Percentiles rank a stretch among this genome's conserved stretches.
Conservation (phyloP, 2,329 filamentous ascomycete genomes). For the Colletotrichum agaves region DNA sequence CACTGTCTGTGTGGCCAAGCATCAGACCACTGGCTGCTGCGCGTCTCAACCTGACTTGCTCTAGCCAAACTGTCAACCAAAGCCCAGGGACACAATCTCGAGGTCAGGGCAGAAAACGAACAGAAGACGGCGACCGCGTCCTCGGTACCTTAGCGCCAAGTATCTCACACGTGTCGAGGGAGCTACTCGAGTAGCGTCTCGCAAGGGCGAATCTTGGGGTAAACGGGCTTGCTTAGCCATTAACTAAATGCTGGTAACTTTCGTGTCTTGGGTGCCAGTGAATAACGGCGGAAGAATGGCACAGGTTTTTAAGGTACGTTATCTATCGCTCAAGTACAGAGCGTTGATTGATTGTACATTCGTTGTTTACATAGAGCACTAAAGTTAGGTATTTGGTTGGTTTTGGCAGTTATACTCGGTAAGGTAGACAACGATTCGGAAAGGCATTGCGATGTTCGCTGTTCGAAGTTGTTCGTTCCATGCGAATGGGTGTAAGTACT, state of each 20-base stretch:
- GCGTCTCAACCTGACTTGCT: not conserved
- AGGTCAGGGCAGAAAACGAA: slow-evolving; percentile 3
- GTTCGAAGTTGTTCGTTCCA: no score
- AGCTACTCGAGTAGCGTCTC: slow-evolving; percentile 24
- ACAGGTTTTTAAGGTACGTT: not conserved
- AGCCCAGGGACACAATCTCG: not conserved
- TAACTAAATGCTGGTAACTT: slow-evolving; percentile 1
- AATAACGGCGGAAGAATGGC: not conserved
- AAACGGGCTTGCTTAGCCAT: slow-evolving; percentile 32
- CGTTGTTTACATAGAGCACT: no score
- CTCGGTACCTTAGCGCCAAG: slow-evolving; percentile 29
- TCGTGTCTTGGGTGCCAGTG: not conserved
- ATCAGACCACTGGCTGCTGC: no score
- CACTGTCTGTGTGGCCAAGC: not conserved
- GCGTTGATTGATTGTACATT: no score
- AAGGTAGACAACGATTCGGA: no score
- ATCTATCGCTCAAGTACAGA: not conserved
- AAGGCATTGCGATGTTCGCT: no score
- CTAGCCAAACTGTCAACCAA: slow-evolving; percentile 14
- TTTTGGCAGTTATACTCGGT: no score
- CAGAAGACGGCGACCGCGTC: slow-evolving; percentile 18
- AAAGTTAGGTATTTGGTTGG: no score
- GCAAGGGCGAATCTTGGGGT: slow-evolving; percentile 24
- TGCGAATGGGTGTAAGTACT: not conserved
- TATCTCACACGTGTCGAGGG: slow-evolving; percentile 29